Evolutionary conservation across 768 basidiomycete genomes (phyloP), one percentile per base, ranked within the genome.

Genomic region (Mycena chlorophos): DNA sequence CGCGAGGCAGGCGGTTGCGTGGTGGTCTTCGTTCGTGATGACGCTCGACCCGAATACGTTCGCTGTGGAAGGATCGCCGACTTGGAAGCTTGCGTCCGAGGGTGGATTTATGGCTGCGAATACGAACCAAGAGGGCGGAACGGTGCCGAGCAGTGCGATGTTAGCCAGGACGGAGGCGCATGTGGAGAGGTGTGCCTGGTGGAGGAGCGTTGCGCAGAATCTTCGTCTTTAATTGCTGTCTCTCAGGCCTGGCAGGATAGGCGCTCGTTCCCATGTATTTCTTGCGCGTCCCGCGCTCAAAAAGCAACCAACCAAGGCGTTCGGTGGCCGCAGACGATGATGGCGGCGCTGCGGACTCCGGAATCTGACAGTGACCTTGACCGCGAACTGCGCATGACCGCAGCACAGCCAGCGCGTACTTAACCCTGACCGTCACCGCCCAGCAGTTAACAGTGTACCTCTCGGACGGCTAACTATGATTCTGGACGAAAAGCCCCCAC

Each of bases 21-120:
- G 58, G 59, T 63, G 62, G 62, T 61, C 59, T 5, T 53, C 51
- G 26, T 63, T 63, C 49, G 62, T 59, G 25, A 52, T 47, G 17
- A 40, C 34, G n/a, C 40, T 63, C 16, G 34, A 61, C 56, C 62
- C 62, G 6, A 63, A 63, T 43, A 60, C 62, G 1, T 50, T 46
- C 53, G 62, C 62, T 10, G 37, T 38, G 23, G 23, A 58, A 1
- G 62, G 62, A 5, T 52, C 62, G 16, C 59, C 62, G 28, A 60
- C 16, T 17, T 63, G 62, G 62, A 46, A 43, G 16, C 38, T 22
- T 2, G 62, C 62, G 5, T 57, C 58, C 13, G 12, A 51, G 39
- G 62, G 62, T 28, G 54, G 53, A 4, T 51, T 60, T 51, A 57
- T 63, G 56, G 52, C 39, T 46, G 51, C 56, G 19, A 34, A 52